These are phyloP conservation scores for Tephrocybe sp. DNA, from an alignment of 768 basidiomycete genomes.

Conservation along the genomic window DNA sequence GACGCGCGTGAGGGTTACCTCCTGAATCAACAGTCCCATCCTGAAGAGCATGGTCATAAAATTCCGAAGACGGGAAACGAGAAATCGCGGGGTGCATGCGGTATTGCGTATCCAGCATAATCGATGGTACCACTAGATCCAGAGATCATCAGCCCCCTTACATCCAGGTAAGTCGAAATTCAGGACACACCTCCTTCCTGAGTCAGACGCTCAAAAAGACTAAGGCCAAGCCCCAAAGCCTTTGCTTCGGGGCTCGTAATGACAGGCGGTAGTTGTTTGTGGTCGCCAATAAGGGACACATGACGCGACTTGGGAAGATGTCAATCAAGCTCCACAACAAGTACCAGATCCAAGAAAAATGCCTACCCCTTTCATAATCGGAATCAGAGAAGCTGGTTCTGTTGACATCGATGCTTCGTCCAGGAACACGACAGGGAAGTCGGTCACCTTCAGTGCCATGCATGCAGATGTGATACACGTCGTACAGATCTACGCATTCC, in stretches of 20 bases:
- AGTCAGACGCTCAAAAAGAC: slow-evolving; percentile 89
- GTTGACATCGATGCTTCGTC: slow-evolving; percentile 98
- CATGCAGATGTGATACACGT: slow-evolving; percentile 83
- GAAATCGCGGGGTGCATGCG: slow-evolving; percentile 95
- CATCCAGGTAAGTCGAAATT: too few relatives aligned
- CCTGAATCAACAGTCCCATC: slow-evolving; percentile 72
- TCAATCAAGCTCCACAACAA: neutral
- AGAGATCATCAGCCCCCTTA: neutral
- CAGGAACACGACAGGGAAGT: slow-evolving; percentile 91
- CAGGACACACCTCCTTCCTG: slow-evolving; percentile 70
- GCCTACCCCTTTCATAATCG: slow-evolving; percentile 92
- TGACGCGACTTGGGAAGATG: slow-evolving; percentile 62
- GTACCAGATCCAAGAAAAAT: slow-evolving; percentile 10
- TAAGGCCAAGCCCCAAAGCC: slow-evolving; percentile 69
- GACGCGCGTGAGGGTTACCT: slow-evolving; percentile 46
- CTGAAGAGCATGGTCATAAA: slow-evolving; percentile 69
- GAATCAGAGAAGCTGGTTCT: slow-evolving; percentile 88
- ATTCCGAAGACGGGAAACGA: slow-evolving; percentile 80
- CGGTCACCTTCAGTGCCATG: slow-evolving; percentile 61
- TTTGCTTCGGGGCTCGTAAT: slow-evolving; percentile 78
- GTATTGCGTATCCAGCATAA: slow-evolving; percentile 95
- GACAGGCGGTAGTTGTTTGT: slow-evolving; percentile 92
- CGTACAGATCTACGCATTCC: slow-evolving; percentile 67
- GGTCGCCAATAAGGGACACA: slow-evolving; percentile 91
- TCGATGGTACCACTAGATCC: slow-evolving; percentile 70